A percentile compares a stretch with the other conserved stretches of the same genome.
phyloP scores from a whole-genome alignment of 345 rosid genomes.

The Citrus reticulata region DNA sequence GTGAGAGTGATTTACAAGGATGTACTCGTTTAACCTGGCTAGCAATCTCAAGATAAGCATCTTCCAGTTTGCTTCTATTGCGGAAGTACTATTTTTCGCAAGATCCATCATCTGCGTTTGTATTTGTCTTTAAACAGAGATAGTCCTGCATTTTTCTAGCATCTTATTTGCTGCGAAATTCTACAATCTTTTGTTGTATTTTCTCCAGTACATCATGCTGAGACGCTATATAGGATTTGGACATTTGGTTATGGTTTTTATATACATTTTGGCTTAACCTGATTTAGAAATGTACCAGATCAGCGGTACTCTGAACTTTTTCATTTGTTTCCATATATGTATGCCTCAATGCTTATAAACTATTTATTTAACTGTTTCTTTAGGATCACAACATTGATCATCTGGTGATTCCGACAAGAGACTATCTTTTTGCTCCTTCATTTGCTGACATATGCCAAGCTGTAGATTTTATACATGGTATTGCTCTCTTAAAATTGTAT shows the following conservation, averaged over 20 bases:
- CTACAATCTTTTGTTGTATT: neutral
- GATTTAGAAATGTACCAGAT: neutral
- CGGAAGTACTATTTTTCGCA: neutral
- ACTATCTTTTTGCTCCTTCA: constrained; percentile 93
- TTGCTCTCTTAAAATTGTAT: constrained; percentile 8
- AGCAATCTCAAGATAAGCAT: neutral
- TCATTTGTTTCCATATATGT: neutral
- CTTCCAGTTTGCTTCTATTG: neutral
- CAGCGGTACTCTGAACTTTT: neutral
- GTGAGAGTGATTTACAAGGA: neutral
- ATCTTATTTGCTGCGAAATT: neutral
- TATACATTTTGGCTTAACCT: neutral
- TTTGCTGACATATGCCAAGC: constrained; percentile 77
- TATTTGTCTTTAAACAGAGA: neutral
- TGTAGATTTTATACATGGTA: constrained; percentile 80
- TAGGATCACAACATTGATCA: constrained; percentile 82
- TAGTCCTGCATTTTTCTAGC: neutral
- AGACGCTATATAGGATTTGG: neutral
- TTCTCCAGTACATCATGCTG: neutral
- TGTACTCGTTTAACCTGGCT: neutral
- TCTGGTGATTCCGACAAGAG: constrained; percentile 92
- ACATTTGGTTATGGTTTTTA: neutral
- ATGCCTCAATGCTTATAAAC: neutral
- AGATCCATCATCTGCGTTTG: neutral
- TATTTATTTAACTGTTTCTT: constrained; percentile 7